phyloP scores from a whole-genome alignment of 1,139 yeast species.

The Geotrichum fermentans region DNA sequence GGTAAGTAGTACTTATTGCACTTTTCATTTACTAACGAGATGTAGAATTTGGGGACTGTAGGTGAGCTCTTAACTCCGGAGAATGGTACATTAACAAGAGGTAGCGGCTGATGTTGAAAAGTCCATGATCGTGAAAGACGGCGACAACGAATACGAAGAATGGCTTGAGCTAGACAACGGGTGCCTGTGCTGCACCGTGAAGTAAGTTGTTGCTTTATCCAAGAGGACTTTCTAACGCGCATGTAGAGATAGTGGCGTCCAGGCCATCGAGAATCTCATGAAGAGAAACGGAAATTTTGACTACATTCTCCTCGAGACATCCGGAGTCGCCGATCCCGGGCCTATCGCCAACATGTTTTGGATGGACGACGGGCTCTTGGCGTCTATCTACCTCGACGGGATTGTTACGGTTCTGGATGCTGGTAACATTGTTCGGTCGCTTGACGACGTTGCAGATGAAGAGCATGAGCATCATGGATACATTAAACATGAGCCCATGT shows the following conservation, averaged over 20 bases:
- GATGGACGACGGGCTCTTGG: constrained; percentile 84
- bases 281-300: constrained; percentile 73
- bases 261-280: constrained; percentile 86
- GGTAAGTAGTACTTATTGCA: constrained; percentile 35
- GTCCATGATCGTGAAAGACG: constrained; percentile 70
- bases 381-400: constrained; percentile 86
- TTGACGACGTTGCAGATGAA: constrained; percentile 65
- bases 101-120: constrained; percentile 82
- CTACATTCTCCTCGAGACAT: constrained; percentile 84
- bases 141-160: constrained; percentile 60
- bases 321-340: constrained; percentile 97
- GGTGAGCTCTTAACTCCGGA: constrained; percentile 8
- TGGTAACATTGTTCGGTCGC: constrained; percentile 57
- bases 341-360: constrained; percentile 97
- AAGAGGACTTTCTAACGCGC: background rate
- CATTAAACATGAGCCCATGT: constrained; percentile 48
- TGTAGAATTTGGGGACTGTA: constrained; percentile 37
- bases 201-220: constrained; percentile 30
- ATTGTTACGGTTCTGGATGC: constrained; percentile 89
- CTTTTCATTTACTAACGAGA: background rate
- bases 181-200: constrained; percentile 92
- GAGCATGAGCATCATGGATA: constrained; percentile 53
- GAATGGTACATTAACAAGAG: constrained; percentile 36
- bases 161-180: constrained; percentile 97
- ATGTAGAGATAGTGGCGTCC: constrained; percentile 68